Conservation (phyloP, 2,329 filamentous ascomycete species). For the Exophiala calicioides region DNA sequence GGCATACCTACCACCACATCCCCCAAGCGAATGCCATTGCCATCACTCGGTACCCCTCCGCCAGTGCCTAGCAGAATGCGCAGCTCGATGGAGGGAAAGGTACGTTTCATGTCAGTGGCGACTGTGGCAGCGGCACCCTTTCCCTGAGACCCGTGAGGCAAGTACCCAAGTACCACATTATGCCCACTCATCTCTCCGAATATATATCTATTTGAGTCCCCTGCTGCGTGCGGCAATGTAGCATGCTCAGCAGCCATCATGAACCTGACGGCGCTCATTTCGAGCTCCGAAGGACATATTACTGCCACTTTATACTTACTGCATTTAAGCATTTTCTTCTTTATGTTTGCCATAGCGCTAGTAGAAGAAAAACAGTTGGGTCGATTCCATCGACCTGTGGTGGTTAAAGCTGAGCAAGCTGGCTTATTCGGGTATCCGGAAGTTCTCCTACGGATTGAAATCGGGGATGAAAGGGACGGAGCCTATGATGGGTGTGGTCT, state of each 20-base stretch:
- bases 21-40: slow-evolving; percentile 31
- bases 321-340: neutral
- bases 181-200: slow-evolving; percentile 26
- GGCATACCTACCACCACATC: slow-evolving; percentile 34
- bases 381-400: too few species aligned
- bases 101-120: slow-evolving; percentile 25
- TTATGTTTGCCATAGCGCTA: too few species aligned
- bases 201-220: slow-evolving; percentile 21
- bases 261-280: slow-evolving; percentile 33
- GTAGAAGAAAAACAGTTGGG: too few species aligned
- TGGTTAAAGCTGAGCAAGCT: too few species aligned
- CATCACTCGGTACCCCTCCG: slow-evolving; percentile 29
- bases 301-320: slow-evolving; percentile 34
- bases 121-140: slow-evolving; percentile 30
- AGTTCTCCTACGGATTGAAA: too few species aligned
- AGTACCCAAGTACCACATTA: slow-evolving; percentile 26
- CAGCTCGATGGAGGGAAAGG: slow-evolving; percentile 29
- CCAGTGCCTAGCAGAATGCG: slow-evolving; percentile 34
- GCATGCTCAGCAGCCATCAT: slow-evolving; percentile 31
- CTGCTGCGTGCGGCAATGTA: slow-evolving; percentile 10
- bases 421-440: too few species aligned
- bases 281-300: slow-evolving; percentile 33
- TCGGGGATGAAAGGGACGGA: too few species aligned
- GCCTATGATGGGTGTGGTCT: too few species aligned
- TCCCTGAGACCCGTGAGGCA: slow-evolving; percentile 20